Base-by-base conservation (phyloP, 495 filamentous ascomycete genomes). In the Annulohypoxylon moriforme region DNA sequence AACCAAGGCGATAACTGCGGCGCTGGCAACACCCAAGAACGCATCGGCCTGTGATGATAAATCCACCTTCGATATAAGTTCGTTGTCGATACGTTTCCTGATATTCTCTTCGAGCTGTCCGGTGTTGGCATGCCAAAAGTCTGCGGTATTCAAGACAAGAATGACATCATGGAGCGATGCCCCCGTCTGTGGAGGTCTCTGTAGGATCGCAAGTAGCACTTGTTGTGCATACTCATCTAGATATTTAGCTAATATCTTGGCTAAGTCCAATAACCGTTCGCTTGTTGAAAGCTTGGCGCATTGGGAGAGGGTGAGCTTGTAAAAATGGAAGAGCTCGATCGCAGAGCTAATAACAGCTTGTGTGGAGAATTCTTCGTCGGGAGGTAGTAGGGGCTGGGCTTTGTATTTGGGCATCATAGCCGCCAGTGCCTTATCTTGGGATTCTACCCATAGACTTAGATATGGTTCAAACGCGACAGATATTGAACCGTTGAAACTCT, bases 391-490 rank as follows among this genome's bases (percentile, higher is more conserved):
- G 1, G 94, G 92, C 73, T 97, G 93, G 58, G 88, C 87, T 57
- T 92, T 92, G 80, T 98, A 98, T 79, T 90, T 94, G 2, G 94
- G 94, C 60, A 99, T 91, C 82, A 98, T 89, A 5, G 85, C 83
- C 10, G 93, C 91, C 27, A 99, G 84, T 67, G 96, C 90, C 83
- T 91, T 94, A 75, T 98, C 96, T 79, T 98, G 96, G 27, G 92
- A 93, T 66, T 98, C 96, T 22, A 99, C 94, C 96, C 96, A 99
- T 9, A 98, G 83, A 76, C 93, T 97, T 42, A 99, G 85, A 78
- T 98, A 98, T 9, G 96, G 96, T 77, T 98, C 96, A 68, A 99
- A 99, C 1, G 96, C 96, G 64, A 97, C 94, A 0, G 96, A 99
- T 71, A 99, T 97, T 7, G 93, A 91, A 61, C 96, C 94, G 44